Percentiles rank a stretch among this genome's conserved stretches.
Evolutionary conservation across 1,284 basidiomycete species (phyloP).

Genomic region (Limonomyces culmigenus): DNA sequence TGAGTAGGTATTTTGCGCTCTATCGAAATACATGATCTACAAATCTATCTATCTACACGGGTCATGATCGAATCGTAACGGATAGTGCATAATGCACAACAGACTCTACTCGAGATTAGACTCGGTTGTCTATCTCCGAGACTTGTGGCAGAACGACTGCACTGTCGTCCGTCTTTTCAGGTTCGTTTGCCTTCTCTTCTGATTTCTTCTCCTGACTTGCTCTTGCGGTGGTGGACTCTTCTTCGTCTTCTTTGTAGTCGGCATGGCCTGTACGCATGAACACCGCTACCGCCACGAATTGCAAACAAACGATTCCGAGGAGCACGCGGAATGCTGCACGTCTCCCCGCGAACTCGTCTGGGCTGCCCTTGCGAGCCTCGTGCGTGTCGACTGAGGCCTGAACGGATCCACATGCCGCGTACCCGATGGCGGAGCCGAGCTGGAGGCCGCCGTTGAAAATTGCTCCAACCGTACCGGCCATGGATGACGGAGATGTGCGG

Average conservation of each 20-base stretch:
- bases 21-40: no score
- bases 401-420: slow-evolving; percentile 29
- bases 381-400: slow-evolving; percentile 23
- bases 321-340: slow-evolving; percentile 33
- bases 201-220: no score
- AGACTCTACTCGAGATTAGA: no score
- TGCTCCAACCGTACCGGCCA: slow-evolving; percentile 36
- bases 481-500: slow-evolving; percentile 22
- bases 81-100: no score
- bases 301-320: slow-evolving; percentile 19
- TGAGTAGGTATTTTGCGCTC: no score
- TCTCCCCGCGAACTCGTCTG: slow-evolving; percentile 20
- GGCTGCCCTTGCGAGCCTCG: slow-evolving; percentile 10
- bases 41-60: no score
- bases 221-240: no score
- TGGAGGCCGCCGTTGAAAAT: slow-evolving; percentile 38
- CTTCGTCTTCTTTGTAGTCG: background rate
- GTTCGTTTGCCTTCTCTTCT: no score
- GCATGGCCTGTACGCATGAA: slow-evolving; percentile 18
- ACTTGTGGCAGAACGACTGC: no score
- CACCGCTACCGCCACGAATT: slow-evolving; percentile 16
- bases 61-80: no score
- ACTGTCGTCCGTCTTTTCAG: no score
- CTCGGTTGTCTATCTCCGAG: no score
- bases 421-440: slow-evolving; percentile 30